Conservation (phyloP, 1,284 basidiomycete genomes). For the Tilletia setariae region DNA sequence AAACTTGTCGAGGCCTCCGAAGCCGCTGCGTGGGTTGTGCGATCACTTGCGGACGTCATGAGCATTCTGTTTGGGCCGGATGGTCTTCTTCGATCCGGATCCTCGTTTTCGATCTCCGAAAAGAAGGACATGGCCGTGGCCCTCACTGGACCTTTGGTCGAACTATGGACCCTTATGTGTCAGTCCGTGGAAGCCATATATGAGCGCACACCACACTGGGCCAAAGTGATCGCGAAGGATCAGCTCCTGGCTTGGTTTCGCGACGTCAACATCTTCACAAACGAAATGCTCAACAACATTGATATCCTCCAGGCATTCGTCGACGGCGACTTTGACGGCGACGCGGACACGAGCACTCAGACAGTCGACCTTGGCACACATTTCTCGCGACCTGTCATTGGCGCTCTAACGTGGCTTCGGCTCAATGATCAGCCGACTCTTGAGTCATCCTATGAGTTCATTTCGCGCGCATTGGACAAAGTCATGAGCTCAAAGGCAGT, state of each 20-base stretch:
- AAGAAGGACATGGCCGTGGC: conserved; percentile 11
- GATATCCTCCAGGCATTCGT: conserved; percentile 33
- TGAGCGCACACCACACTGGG: conserved; percentile 45
- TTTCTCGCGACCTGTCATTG: conserved; percentile 25
- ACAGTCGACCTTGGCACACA: conserved; percentile 33
- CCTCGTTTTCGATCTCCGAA: conserved; percentile 36
- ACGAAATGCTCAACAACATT: conserved; percentile 46
- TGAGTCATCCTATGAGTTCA: conserved; percentile 41
- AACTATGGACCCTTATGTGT: conserved; percentile 47
- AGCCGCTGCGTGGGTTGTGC: conserved; percentile 43
- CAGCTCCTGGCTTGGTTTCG: conserved; percentile 51
- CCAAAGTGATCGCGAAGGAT: conserved; percentile 31
- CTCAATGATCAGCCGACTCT: conserved; percentile 53
- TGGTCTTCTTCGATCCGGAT: conserved; percentile 45
- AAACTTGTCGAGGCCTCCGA: conserved; percentile 39
- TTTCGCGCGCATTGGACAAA: conserved; percentile 39
- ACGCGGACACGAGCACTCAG: conserved; percentile 18
- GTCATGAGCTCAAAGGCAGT: background rate
- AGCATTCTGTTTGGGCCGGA: conserved; percentile 47
- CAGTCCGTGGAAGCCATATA: conserved; percentile 45
- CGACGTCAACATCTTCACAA: conserved; percentile 47
- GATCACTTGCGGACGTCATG: conserved; percentile 47
- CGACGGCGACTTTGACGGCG: background rate
- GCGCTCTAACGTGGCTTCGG: conserved; percentile 47
- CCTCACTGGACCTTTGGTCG: background rate